These are phyloP conservation scores for Fusarium euwallaceae DNA, from an alignment of 2,329 filamentous ascomycete species.

Conservation along the genomic window DNA sequence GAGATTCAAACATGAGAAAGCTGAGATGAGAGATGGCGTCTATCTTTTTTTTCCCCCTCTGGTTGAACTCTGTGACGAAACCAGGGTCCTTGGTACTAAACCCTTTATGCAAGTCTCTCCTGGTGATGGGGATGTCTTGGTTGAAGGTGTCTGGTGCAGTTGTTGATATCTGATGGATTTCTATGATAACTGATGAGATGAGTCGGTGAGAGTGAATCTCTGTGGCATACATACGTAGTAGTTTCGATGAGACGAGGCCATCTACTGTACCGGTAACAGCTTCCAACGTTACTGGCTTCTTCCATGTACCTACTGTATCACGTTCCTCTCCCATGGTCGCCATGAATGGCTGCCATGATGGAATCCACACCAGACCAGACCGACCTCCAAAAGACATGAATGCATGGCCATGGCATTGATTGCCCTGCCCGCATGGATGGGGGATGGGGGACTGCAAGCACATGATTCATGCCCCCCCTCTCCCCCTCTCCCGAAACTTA, in stretches of 20 bases:
- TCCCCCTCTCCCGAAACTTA: not conserved
- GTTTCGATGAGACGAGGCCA: conserved; percentile 1
- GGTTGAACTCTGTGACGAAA: not conserved
- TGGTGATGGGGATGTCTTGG: not conserved
- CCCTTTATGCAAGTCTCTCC: not conserved
- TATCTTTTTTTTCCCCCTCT: not conserved
- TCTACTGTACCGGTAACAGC: not conserved
- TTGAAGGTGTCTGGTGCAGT: not conserved
- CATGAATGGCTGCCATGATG: conserved; percentile 14
- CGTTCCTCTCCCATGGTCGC: not conserved
- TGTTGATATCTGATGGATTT: not conserved
- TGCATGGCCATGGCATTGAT: not conserved
- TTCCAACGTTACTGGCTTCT: not conserved
- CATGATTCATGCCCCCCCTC: not conserved
- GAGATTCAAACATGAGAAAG: conserved; percentile 22
- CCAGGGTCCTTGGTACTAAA: not conserved
- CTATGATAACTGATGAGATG: not conserved
- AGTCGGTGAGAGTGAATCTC: conserved; percentile 6
- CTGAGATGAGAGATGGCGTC: conserved; percentile 20
- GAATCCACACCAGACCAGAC: conserved; percentile 1
- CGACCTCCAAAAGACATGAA: not conserved
- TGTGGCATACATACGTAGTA: not conserved
- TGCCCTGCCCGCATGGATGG: not conserved
- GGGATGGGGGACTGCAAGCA: not conserved
- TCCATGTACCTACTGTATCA: not conserved